Evolutionary conservation across 108 stramenopile species (phyloP), one percentile per base, ranked within the genome.

Genomic region (Aureococcus anophagefferens): DNA sequence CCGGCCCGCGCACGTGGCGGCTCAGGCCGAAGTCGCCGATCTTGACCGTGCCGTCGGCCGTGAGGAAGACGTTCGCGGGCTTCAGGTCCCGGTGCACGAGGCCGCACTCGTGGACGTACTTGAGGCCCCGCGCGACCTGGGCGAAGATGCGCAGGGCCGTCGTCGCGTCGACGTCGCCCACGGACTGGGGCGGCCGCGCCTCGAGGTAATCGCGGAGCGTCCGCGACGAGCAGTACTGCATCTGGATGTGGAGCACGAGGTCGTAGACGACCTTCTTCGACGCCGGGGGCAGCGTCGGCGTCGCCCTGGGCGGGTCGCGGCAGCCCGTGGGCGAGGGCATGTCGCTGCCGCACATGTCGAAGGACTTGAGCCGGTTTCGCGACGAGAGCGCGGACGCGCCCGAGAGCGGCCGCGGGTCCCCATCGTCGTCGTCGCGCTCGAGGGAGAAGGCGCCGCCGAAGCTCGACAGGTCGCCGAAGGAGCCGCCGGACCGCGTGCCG

Each of bases 11-110:
- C 9, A 44, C 40, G 51, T 59, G 51, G 76, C 87, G 90, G 25
- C 87, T 84, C 17, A 95, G 74, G 31, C 93, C 93, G 74, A 97
- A 95, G 73, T 95, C 97, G 35, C 97, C 97, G 64, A 98, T 91
- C 72, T 93, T 90, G 73, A 93, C 91, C 0, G 80, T 79, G 71
- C 84, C 75, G 0, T 84, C 80, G 33, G 59, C 77, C 46, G 71
- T 69, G 9, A 84, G 66, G 62, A 84, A 84, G 35, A 77, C 75
- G 35, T 84, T 87, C n/a, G 80, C 75, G 36, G 91, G 88, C 79
- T 93, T 92, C 62, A 92, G 73, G 70, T 93, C 93, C 32, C 95
- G 89, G 82, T 93, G 94, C 32, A 94, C 90, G 17, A 96, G 79
- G 7, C 89, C 88, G 51, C 86, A 78, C 5, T 78, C 82, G 70